phyloP scores from a whole-genome alignment of 2,329 filamentous ascomycete species.

The Dryadomyces sulphureus region DNA sequence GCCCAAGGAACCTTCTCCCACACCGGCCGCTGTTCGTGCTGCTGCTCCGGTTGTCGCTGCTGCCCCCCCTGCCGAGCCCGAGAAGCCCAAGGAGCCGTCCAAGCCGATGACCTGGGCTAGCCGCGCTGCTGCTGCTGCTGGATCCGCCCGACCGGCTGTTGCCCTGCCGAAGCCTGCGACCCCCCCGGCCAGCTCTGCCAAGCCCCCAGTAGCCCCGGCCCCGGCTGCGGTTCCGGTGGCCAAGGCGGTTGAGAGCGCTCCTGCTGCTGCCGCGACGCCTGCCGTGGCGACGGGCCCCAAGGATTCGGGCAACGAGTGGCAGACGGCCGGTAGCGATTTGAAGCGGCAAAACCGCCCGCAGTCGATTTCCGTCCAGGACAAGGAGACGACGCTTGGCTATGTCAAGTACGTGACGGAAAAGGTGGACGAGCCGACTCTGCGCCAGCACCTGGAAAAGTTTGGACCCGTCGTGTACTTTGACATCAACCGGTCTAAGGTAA shows the following conservation, averaged over 20 bases:
- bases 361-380: constrained; percentile 49
- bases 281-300: constrained; percentile 21
- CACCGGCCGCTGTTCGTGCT: constrained; percentile 33
- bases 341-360: constrained; percentile 71
- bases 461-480: constrained; percentile 62
- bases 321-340: constrained; percentile 69
- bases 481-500: constrained; percentile 70
- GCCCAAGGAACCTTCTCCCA: constrained; percentile 48
- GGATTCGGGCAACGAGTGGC: constrained; percentile 61
- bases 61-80: constrained; percentile 26
- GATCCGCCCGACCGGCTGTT: constrained; percentile 34
- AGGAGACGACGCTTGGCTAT: constrained; percentile 70
- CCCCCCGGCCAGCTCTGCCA: constrained; percentile 32
- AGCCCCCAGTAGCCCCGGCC: constrained; percentile 39
- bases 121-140: constrained; percentile 44
- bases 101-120: constrained; percentile 67
- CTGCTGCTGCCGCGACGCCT: constrained; percentile 14
- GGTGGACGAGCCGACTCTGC: constrained; percentile 61
- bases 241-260: constrained; percentile 7
- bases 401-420: constrained; percentile 93
- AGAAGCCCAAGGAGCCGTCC: constrained; percentile 30
- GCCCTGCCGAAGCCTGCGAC: constrained; percentile 38
- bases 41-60: constrained; percentile 20
- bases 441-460: constrained; percentile 53
- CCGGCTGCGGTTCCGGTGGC: constrained; percentile 29